A percentile compares a stretch with the other conserved stretches of the same genome.
Evolutionary conservation across 306 rosid genomes (phyloP).

Genomic region (Canavalia ensiformis): DNA sequence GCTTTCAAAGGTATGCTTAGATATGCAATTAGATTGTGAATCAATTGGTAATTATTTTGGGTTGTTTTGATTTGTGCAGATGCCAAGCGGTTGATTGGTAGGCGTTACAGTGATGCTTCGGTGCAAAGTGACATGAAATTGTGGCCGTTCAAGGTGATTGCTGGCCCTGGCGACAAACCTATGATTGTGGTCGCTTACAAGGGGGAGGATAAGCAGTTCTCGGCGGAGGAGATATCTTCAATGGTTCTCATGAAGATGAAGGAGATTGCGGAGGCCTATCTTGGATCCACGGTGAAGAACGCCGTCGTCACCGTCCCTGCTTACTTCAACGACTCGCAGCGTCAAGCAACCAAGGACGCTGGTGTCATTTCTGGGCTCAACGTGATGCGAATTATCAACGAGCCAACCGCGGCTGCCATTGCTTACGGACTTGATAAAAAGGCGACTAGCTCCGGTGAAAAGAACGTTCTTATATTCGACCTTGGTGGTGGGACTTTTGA

Average conservation of each 20-base stretch:
- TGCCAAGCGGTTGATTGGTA: constrained; percentile 67
- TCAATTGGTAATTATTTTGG: too few relatives aligned
- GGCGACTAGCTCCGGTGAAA: constrained; percentile 49
- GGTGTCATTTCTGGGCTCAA: constrained; percentile 66
- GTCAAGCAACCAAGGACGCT: constrained; percentile 68
- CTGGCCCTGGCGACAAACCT: constrained; percentile 64
- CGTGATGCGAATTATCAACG: constrained; percentile 67
- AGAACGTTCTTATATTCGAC: constrained; percentile 65
- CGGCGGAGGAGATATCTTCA: constrained; percentile 67
- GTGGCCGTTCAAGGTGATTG: constrained; percentile 68
- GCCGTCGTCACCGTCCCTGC: constrained; percentile 70
- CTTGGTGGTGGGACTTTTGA: constrained; percentile 71
- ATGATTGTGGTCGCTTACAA: constrained; percentile 64
- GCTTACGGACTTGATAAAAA: constrained; percentile 70
- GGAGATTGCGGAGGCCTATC: constrained; percentile 67
- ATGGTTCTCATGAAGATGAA: constrained; percentile 67
- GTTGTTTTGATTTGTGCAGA: background rate
- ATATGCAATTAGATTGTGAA: background rate
- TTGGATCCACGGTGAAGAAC: constrained; percentile 56
- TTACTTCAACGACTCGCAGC: constrained; percentile 67
- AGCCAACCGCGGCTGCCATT: constrained; percentile 68
- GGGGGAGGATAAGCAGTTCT: constrained; percentile 62
- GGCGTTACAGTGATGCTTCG: constrained; percentile 52
- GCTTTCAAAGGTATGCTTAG: background rate
- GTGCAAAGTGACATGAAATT: constrained; percentile 62